Evolutionary conservation across 2,329 filamentous ascomycete species (phyloP), one percentile per base, ranked within the genome.

Genomic region (Fusarium sulawesiense): DNA sequence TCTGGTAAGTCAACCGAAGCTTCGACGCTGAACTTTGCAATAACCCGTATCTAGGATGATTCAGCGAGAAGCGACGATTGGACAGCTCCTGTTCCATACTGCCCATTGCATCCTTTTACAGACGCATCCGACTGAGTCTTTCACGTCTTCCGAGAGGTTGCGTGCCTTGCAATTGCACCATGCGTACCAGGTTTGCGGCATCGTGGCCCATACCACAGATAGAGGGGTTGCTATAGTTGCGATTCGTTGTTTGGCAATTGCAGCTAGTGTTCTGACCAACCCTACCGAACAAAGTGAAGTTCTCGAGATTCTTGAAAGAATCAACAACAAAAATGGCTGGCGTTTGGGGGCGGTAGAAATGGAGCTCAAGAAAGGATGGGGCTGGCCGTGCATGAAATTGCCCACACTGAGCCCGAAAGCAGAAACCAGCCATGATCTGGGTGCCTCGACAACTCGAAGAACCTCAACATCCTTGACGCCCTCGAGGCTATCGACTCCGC

Each of bases 81-180:
- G 92, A 6, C 89, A 93, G 48, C 84, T 98, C 11, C 94, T 97
- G 78, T 98, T 97, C 77, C 94, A 98, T 77, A 96, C 93, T 0
- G 90, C 92, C 23, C 91, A 95, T 81, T 91, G 92, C 68, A 82
- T 98, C 34, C 86, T 98, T 7, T 89, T 92, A 6, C 92, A 95
- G 72, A 90, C 90, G 23, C 91, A 97, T 77, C 94, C 94, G 0
- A 78, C 91, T 54, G 85, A 90, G 40, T 83, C 87, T 13, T 82
- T 86, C 10, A 85, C 88, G 40, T 83, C 83, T 20, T 84, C 85
- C 4, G 83, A 88, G 6, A 91, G 93, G 64, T 93, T 95, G 88
- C 87, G 87, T 48, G 84, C 86, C 7, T 86, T 92, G 75, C 90
- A 92, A 73, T 84, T 91, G 50, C 88, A 89, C 66, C 93, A 98